Percentiles rank a stretch among this genome's conserved stretches.
These are phyloP conservation scores for Cladosporium austrohemisphaericum DNA, from an alignment of 2,329 filamentous ascomycete genomes.

Conservation along the genomic window DNA sequence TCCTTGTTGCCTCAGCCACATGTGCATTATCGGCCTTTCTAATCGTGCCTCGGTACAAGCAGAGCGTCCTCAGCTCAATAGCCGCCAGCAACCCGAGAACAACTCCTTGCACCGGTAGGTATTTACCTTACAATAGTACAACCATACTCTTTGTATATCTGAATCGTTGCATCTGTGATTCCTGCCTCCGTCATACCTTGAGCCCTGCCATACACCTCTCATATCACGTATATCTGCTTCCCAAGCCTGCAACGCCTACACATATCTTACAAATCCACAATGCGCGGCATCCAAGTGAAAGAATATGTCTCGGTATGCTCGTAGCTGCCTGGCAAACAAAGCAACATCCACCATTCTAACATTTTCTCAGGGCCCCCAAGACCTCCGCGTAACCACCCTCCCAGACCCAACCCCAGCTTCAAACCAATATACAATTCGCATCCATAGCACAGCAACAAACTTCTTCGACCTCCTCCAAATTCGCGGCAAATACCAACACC, in stretches of 20 bases:
- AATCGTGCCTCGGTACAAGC: background rate
- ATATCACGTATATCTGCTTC: background rate
- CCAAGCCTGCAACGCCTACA: background rate
- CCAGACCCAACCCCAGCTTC: slow-evolving; percentile 68
- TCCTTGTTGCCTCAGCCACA: too few species aligned
- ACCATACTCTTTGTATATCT: too few species aligned
- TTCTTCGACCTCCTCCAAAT: slow-evolving; percentile 98
- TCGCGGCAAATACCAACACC: slow-evolving; percentile 90
- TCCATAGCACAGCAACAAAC: slow-evolving; percentile 85
- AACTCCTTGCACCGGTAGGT: too few species aligned
- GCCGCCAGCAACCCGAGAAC: background rate
- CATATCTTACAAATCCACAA: slow-evolving; percentile 39
- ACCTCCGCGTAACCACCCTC: slow-evolving; percentile 71
- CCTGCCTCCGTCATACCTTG: too few species aligned
- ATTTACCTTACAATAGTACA: too few species aligned
- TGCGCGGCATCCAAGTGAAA: slow-evolving; percentile 59
- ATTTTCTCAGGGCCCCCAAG: slow-evolving; percentile 62
- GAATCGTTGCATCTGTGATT: background rate
- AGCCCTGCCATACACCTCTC: too few species aligned
- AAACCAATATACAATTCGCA: slow-evolving; percentile 78
- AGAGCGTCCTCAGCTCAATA: background rate
- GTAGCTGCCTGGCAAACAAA: too few species aligned
- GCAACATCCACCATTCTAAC: background rate
- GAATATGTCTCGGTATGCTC: slow-evolving; percentile 24
- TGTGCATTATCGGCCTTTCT: too few species aligned